Conservation (phyloP, 805 yeast species). For the Kuraishia capsulata region DNA sequence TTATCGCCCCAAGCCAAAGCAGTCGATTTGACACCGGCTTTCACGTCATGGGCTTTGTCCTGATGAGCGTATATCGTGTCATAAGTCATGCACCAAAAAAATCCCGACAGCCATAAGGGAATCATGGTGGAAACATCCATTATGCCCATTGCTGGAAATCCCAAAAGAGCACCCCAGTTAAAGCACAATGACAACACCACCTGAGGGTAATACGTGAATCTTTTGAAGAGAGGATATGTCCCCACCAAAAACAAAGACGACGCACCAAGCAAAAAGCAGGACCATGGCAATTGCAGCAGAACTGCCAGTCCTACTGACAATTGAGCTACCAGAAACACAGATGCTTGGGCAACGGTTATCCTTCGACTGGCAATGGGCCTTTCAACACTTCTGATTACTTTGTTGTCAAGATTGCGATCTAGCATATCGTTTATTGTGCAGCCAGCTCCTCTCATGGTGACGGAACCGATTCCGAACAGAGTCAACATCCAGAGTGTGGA, state of each 20-base stretch:
- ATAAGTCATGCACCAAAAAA: slow-evolving; percentile 90
- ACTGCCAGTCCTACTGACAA: slow-evolving; percentile 66
- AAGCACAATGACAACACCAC: slow-evolving; percentile 71
- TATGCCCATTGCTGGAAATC: slow-evolving; percentile 94
- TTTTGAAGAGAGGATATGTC: slow-evolving; percentile 85
- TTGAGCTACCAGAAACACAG: slow-evolving; percentile 63
- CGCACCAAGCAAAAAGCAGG: slow-evolving; percentile 79
- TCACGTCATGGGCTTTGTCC: slow-evolving; percentile 79
- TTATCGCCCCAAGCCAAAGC: slow-evolving; percentile 90
- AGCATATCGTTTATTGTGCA: slow-evolving; percentile 89
- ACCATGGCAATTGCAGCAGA: slow-evolving; percentile 62
- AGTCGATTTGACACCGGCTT: slow-evolving; percentile 90
- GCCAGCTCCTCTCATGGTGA: slow-evolving; percentile 96
- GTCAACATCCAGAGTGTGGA: slow-evolving; percentile 54
- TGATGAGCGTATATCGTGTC: slow-evolving; percentile 98
- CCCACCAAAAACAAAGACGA: slow-evolving; percentile 71
- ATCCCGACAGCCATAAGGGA: slow-evolving; percentile 68
- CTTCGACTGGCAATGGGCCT: slow-evolving; percentile 92
- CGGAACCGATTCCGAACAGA: slow-evolving; percentile 74
- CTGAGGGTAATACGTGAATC: slow-evolving; percentile 96
- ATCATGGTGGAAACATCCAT: slow-evolving; percentile 68
- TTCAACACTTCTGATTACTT: slow-evolving; percentile 81
- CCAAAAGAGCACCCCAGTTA: slow-evolving; percentile 90
- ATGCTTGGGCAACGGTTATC: slow-evolving; percentile 63
- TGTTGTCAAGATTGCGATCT: slow-evolving; percentile 74